phyloP scores from a whole-genome alignment of 139 green algal genomes.

The Chlamydomonas urium region DNA sequence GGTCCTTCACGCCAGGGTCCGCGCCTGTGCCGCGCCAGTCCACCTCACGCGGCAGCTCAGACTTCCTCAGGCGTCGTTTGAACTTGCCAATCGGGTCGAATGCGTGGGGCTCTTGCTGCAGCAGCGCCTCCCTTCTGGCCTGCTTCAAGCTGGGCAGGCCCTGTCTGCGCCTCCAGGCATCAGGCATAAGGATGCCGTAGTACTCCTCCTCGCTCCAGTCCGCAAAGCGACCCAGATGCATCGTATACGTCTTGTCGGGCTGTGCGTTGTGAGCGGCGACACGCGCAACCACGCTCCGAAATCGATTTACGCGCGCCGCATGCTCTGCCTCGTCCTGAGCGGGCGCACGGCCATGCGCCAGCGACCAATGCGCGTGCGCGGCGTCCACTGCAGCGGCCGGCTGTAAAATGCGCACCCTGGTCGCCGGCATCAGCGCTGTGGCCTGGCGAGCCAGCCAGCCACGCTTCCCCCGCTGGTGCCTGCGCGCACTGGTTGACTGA shows the following conservation, averaged over 20 bases:
- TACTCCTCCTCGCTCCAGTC: constrained; percentile 32
- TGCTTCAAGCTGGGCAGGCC: constrained; percentile 7
- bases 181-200: constrained; percentile 11
- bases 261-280: constrained; percentile 22
- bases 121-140: not conserved
- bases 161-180: not conserved
- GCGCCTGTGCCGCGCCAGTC: constrained; percentile 54
- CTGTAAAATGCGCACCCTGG: too few species aligned
- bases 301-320: not conserved
- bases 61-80: not conserved
- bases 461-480: not conserved
- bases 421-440: not conserved
- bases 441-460: not conserved
- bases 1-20: constrained; percentile 55
- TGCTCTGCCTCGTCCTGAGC: not conserved
- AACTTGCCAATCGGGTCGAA: constrained; percentile 19
- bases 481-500: not conserved
- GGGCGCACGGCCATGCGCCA: not conserved
- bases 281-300: not conserved
- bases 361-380: not conserved
- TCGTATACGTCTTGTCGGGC: constrained; percentile 15
- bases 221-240: constrained; percentile 24
- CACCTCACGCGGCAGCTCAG: constrained; percentile 22
- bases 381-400: too few species aligned
- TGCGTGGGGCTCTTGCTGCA: not conserved